phyloP scores from a whole-genome alignment of 441 rosid species.

The Arabidopsis lyrata region DNA sequence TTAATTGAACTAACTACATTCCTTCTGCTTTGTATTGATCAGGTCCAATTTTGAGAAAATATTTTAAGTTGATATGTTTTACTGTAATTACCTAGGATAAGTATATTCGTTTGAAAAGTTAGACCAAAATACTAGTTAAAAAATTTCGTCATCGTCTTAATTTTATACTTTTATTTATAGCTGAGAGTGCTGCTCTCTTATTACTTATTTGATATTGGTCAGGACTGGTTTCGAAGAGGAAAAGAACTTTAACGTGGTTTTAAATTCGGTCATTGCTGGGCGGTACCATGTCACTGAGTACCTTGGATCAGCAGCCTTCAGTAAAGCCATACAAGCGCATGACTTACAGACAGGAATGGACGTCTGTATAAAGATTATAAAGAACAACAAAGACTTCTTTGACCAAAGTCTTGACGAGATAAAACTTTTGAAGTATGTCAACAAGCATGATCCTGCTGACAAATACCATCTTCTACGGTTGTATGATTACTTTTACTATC shows the following conservation, averaged over 20 bases:
- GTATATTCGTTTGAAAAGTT: background rate
- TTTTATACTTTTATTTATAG: slow-evolving; percentile 12
- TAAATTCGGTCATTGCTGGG: slow-evolving; percentile 95
- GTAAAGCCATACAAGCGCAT: slow-evolving; percentile 99
- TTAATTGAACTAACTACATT: background rate
- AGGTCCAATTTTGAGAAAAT: slow-evolving; percentile 5
- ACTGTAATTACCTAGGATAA: background rate
- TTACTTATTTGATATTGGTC: slow-evolving; percentile 42
- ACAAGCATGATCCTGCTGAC: slow-evolving; percentile 98
- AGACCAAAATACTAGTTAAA: slow-evolving; percentile 14
- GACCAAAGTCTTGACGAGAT: slow-evolving; percentile 99
- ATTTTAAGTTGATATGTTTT: background rate
- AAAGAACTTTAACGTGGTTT: slow-evolving; percentile 94
- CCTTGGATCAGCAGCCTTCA: slow-evolving; percentile 98
- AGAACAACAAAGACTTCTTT: slow-evolving; percentile 98
- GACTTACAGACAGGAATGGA: slow-evolving; percentile 97
- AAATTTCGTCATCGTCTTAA: background rate
- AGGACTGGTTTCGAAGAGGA: slow-evolving; percentile 99
- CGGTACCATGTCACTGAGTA: slow-evolving; percentile 97
- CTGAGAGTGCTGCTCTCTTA: slow-evolving; percentile 43
- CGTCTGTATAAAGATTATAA: slow-evolving; percentile 94
- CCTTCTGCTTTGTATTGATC: slow-evolving; percentile 9
- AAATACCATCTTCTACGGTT: slow-evolving; percentile 91
- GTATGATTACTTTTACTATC: slow-evolving; percentile 93
- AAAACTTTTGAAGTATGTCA: slow-evolving; percentile 94